Base-by-base conservation (phyloP, 169 alveolate genomes). In the Plasmodium billcollinsi region DNA sequence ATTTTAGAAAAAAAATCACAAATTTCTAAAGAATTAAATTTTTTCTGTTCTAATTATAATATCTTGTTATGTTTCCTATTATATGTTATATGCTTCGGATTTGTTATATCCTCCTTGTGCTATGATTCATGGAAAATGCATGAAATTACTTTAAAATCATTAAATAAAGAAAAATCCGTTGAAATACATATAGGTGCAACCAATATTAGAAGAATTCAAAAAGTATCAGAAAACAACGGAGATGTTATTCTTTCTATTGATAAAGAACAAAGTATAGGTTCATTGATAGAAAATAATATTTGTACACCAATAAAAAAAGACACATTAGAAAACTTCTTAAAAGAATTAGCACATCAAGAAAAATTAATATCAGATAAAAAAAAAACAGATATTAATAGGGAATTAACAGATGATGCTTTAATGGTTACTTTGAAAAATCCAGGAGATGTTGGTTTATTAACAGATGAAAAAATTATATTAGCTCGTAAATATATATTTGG, bases 41-140 rank as follows among this genome's bases (percentile, higher is more conserved):
- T 66, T 1, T 67, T 80, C 18, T 67, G 80, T 47, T 61, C 24
- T 67, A 70, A 69, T 47, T 80, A 80, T 72, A 80, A 69, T 52
- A 47, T 67, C 1, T 67, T 80, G 8, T 67, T 80, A 61, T 80
- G 90, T n/a, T 66, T 80, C 50, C n/a, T 85, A 7, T 73, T 85
- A 12, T 85, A 85, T 52, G 26, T 85, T 0, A 11, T 85, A 15
- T 85, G 92, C 39, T 85, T 71, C 26, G 59, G 63, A 11, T 66
- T 85, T 45, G 69, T 85, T 7, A 7, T 49, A 18, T 18, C 92
- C 7, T 70, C 92, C 26, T 45, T 85, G 20, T 59, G 21, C 26
- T 85, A 24, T 39, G 92, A 85, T 61, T 56, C 74, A 7, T 85
- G 92, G 92, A 85, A 85, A 73, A 56, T 43, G 21, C 92, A 85